Conservation (phyloP, 768 basidiomycete species). For the Rhodotorula graminis region DNA sequence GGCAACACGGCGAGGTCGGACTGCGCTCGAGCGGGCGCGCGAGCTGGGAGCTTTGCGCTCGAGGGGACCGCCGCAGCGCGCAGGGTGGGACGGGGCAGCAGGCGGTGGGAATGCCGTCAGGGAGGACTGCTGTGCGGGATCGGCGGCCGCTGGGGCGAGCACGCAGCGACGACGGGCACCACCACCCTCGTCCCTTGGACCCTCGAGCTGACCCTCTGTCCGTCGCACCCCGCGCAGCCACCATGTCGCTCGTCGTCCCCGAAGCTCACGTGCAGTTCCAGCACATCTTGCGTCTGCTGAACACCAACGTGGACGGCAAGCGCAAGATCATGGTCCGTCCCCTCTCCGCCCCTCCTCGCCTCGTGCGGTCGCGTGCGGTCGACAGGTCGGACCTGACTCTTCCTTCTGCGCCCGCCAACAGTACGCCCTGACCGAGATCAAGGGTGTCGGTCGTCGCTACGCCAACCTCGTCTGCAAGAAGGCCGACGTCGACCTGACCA, state of each 20-base stretch:
- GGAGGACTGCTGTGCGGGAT: background rate
- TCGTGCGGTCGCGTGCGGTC: background rate
- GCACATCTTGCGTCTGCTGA: slow-evolving; percentile 98
- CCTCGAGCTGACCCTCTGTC: background rate
- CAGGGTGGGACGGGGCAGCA: no score
- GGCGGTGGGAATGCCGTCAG: background rate
- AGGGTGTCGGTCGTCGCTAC: slow-evolving; percentile 98
- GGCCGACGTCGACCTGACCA: slow-evolving; percentile 97
- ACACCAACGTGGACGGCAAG: slow-evolving; percentile 99
- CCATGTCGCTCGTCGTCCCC: slow-evolving; percentile 95
- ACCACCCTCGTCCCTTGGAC: background rate
- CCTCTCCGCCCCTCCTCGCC: background rate
- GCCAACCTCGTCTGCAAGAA: slow-evolving; percentile 99
- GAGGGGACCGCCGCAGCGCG: rapidly evolving
- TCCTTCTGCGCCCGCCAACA: background rate
- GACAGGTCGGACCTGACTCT: background rate
- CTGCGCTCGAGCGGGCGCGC: no score
- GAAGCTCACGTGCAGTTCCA: slow-evolving; percentile 74
- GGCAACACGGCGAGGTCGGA: no score
- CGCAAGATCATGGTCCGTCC: slow-evolving; percentile 71
- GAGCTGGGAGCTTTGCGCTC: background rate
- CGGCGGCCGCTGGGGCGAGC: no score
- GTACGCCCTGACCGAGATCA: slow-evolving; percentile 98
- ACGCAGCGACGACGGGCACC: background rate
- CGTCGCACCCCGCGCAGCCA: slow-evolving; percentile 33